Percentiles rank a stretch among this genome's conserved stretches.
Evolutionary conservation across 148 eudicot genomes (phyloP).

Genomic region (Rhododendron mucronatum): DNA sequence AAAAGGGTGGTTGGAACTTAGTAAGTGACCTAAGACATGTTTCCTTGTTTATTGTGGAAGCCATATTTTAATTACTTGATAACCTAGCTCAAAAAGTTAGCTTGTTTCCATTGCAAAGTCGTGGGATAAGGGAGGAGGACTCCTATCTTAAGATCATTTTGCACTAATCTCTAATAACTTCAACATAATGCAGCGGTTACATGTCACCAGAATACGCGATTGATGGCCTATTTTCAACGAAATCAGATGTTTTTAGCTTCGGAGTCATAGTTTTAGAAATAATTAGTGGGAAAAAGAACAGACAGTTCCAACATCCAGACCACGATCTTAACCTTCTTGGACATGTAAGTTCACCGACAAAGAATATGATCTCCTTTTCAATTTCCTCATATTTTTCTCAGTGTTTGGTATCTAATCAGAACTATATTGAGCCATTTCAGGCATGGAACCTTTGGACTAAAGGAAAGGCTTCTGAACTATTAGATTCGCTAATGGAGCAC

Average conservation of each 20-base stretch:
- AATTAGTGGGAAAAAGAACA: neutral
- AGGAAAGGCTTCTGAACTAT: neutral
- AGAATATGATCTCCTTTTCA: neutral
- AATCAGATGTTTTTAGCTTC: neutral
- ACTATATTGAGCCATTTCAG: neutral
- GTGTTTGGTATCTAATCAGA: neutral
- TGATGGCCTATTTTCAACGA: constrained; percentile 37
- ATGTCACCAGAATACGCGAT: neutral
- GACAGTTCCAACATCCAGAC: neutral
- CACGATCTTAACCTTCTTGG: constrained; percentile 9
- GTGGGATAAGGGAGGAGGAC: neutral
- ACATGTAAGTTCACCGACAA: constrained; percentile 11
- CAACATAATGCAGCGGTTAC: neutral
- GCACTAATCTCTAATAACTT: neutral
- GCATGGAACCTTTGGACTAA: constrained; percentile 18
- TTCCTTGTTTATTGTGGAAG: neutral
- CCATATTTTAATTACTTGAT: neutral
- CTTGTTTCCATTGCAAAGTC: neutral
- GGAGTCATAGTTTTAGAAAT: constrained; percentile 5
- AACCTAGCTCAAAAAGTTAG: neutral
- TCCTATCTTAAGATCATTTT: neutral
- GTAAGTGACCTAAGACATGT: neutral
- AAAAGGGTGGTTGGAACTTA: constrained; percentile 5
- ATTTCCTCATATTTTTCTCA: neutral
- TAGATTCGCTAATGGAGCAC: neutral